These are phyloP conservation scores for Rostrohypoxylon terebratum DNA, from an alignment of 495 filamentous ascomycete genomes.

Conservation along the genomic window DNA sequence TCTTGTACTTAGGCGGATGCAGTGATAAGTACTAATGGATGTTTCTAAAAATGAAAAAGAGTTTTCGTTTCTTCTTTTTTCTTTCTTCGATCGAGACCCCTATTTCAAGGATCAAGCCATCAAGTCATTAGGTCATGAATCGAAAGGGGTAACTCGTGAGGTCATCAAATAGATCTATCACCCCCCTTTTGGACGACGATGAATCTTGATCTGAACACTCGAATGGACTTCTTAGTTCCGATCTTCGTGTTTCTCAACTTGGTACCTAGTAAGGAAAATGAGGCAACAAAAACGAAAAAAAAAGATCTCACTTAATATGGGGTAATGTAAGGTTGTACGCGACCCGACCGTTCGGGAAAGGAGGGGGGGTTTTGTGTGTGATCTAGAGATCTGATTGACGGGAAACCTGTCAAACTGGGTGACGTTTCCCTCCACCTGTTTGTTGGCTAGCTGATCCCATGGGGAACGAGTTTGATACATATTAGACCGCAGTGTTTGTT, in stretches of 20 bases:
- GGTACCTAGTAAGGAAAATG: conserved; percentile 23
- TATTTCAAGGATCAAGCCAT: neutral
- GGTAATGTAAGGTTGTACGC: conserved; percentile 44
- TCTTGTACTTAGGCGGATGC: conserved; percentile 29
- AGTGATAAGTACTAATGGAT: conserved; percentile 43
- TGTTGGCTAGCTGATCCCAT: conserved; percentile 16
- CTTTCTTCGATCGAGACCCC: conserved; percentile 18
- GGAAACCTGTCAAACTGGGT: conserved; percentile 22
- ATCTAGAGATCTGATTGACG: conserved; percentile 45
- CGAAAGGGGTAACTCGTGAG: conserved; percentile 22
- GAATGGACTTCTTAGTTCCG: neutral
- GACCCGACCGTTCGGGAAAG: conserved; percentile 44
- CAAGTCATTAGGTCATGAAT: too few relatives aligned
- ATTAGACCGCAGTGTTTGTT: conserved; percentile 17
- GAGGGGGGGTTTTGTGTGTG: conserved; percentile 36
- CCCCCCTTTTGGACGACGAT: conserved; percentile 3
- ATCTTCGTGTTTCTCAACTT: conserved; percentile 13
- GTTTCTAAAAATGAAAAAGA: conserved; percentile 38
- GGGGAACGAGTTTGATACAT: conserved; percentile 11
- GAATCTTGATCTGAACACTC: neutral
- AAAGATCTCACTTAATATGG: conserved; percentile 42
- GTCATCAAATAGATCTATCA: conserved; percentile 27
- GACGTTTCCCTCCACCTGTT: conserved; percentile 22
- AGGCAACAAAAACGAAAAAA: conserved; percentile 17
- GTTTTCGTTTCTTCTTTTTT: neutral